These are phyloP conservation scores for Globisporangium mamillatum DNA, from an alignment of 352 stramenopile species.

Conservation along the genomic window DNA sequence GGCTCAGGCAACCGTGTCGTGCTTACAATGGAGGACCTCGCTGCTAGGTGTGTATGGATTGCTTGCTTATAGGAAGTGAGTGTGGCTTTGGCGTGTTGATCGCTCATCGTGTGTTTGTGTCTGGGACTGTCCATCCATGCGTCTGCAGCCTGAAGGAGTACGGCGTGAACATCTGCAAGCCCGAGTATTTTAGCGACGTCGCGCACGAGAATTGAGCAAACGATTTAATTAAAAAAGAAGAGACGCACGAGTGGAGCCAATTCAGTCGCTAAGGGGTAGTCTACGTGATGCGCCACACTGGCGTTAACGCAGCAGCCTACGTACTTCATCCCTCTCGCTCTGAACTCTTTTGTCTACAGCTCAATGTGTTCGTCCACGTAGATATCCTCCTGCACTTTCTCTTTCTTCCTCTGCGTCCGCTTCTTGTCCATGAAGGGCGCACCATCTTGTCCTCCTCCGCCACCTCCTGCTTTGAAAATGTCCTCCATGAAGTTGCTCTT, in stretches of 20 bases:
- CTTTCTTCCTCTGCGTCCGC: neutral
- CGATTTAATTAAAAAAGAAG: neutral
- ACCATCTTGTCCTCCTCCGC: neutral
- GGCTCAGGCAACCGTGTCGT: conserved; percentile 29
- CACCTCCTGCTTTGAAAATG: conserved; percentile 25
- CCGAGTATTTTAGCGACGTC: conserved; percentile 76
- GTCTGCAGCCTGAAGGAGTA: conserved; percentile 68
- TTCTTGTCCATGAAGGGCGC: neutral
- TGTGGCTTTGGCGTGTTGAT: neutral
- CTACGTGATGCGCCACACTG: neutral
- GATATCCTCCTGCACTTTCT: neutral
- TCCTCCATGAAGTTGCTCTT: conserved; percentile 65
- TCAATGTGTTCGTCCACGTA: conserved; percentile 43
- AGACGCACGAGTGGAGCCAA: neutral
- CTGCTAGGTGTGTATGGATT: conserved; percentile 31
- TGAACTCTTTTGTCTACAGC: conserved; percentile 18
- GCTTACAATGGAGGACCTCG: conserved; percentile 76
- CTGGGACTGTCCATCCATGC: neutral
- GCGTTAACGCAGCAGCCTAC: neutral
- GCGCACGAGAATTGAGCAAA: conserved; percentile 23
- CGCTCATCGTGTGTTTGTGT: neutral
- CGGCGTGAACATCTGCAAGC: conserved; percentile 75
- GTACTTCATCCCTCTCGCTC: neutral
- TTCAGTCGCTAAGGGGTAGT: too few relatives aligned
- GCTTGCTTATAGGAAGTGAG: neutral